Conservation (phyloP, 768 basidiomycete genomes). For the Auricularia auricula-judae region DNA sequence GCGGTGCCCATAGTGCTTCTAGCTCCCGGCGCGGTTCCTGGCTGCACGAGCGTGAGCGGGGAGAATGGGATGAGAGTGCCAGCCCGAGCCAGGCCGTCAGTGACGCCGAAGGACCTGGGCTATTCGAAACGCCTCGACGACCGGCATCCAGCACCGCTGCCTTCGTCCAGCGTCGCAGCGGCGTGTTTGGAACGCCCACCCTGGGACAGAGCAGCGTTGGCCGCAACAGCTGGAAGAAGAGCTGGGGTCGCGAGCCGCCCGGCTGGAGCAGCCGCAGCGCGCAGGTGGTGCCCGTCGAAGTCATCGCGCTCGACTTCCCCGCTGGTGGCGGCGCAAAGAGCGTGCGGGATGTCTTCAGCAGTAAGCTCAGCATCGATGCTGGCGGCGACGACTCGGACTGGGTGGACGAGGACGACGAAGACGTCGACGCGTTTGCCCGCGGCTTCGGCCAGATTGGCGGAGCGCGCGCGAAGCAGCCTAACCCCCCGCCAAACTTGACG, state of each 20-base stretch:
- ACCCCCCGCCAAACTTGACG: slow-evolving; percentile 7
- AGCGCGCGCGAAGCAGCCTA: slow-evolving; percentile 11
- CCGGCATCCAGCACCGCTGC: neutral
- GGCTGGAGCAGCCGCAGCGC: slow-evolving; percentile 62
- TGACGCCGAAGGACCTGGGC: neutral
- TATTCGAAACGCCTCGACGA: neutral
- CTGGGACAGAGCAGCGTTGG: neutral
- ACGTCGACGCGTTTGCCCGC: slow-evolving; percentile 51
- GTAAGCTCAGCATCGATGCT: slow-evolving; percentile 27
- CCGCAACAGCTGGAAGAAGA: slow-evolving; percentile 65
- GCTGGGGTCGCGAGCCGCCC: slow-evolving; percentile 79
- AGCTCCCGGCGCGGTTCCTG: neutral
- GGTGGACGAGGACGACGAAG: slow-evolving; percentile 81
- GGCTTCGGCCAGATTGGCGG: slow-evolving; percentile 57
- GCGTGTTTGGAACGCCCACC: neutral
- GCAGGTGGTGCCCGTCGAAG: slow-evolving; percentile 60
- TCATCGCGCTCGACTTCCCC: slow-evolving; percentile 53
- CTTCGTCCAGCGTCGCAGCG: neutral
- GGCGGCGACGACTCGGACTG: slow-evolving; percentile 66
- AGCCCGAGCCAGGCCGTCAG: neutral
- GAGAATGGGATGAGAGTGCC: neutral
- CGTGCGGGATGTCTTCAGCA: slow-evolving; percentile 73
- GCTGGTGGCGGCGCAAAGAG: slow-evolving; percentile 18
- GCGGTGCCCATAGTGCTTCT: neutral
- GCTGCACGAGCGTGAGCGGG: neutral